Evolutionary conservation across 1,284 basidiomycete genomes (phyloP), one percentile per base, ranked within the genome.

Genomic region (Apiotrichum brassicae): DNA sequence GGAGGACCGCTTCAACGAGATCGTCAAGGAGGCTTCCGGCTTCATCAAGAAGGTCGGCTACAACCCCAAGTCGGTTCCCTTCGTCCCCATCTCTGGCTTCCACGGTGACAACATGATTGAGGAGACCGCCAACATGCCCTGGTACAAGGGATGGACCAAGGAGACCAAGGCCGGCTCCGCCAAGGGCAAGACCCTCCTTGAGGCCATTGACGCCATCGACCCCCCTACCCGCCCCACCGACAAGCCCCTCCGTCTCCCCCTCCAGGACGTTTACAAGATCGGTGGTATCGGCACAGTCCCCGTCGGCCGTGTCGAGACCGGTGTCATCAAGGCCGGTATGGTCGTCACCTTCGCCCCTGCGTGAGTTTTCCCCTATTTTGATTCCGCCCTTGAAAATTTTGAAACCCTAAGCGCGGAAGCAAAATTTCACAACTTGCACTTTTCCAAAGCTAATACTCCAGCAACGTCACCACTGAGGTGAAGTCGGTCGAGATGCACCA

Each of bases 41-140:
- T 99, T 98, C 85, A 97, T 98, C 80, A 98, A 99, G 86, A 99
- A 99, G 86, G 94, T 99, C 76, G 94, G 94, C 60, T 99, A 94
- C 86, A 97, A 98, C 86, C 94, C 95, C 76, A 97, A 97, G 84
- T 75, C 83, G 51, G 93, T 98, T 64, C 83, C 94, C 63, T 98
- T 98, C 81, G 95, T 98, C 64, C 94, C 95, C 73, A 97, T 99
- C 79, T 99, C 94, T 58, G 95, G 94, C 68, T 99, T 94, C 94
- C 91, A 97, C 83, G 95, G 94, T 76, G 94, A 99, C 85, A 98
- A 98, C 88, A 98, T 98, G 94, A 82, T 98, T 79, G 94, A 98
- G 82, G 87, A 91, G 77, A 92, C 91, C 62, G 11, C 73, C 78
- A 95, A 95, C 83, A 97, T 98, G 94, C 73, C 87, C 54, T 98